phyloP scores from a whole-genome alignment of 495 filamentous ascomycete species.

The Trichoderma erinaceum region DNA sequence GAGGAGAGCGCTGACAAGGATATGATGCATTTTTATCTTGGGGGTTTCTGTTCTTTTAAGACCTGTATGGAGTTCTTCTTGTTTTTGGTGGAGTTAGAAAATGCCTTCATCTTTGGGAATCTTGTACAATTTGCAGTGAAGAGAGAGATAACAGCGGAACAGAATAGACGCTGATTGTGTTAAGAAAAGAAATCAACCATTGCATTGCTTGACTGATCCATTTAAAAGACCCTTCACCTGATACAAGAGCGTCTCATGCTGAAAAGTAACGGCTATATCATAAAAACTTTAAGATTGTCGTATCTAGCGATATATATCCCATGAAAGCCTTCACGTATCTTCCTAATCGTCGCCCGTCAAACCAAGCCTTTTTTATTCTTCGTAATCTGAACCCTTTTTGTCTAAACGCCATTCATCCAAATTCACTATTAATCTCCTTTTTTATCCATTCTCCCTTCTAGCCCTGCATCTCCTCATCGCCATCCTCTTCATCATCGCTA shows the following conservation, averaged over 20 bases:
- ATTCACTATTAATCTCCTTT: constrained; percentile 17
- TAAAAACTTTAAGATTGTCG: background rate
- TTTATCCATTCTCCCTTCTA: constrained; percentile 18
- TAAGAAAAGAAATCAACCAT: background rate
- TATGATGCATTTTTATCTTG: background rate
- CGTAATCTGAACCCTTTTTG: background rate
- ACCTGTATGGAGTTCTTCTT: background rate
- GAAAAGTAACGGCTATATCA: background rate
- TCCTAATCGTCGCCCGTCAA: background rate
- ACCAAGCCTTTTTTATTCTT: background rate
- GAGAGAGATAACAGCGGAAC: no score
- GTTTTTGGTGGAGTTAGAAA: background rate
- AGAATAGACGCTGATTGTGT: background rate
- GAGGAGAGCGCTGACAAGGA: background rate
- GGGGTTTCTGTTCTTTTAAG: background rate
- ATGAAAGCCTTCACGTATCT: background rate
- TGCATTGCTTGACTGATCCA: background rate
- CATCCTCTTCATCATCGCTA: constrained; percentile 33
- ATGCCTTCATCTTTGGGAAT: background rate
- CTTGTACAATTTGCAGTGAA: background rate
- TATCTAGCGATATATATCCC: background rate
- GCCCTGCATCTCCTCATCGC: constrained; percentile 28
- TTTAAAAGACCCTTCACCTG: background rate
- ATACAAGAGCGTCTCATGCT: background rate
- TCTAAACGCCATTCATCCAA: constrained; percentile 27